Conservation (phyloP, 139 green algal genomes). For the Diplosphaera chodatii region DNA sequence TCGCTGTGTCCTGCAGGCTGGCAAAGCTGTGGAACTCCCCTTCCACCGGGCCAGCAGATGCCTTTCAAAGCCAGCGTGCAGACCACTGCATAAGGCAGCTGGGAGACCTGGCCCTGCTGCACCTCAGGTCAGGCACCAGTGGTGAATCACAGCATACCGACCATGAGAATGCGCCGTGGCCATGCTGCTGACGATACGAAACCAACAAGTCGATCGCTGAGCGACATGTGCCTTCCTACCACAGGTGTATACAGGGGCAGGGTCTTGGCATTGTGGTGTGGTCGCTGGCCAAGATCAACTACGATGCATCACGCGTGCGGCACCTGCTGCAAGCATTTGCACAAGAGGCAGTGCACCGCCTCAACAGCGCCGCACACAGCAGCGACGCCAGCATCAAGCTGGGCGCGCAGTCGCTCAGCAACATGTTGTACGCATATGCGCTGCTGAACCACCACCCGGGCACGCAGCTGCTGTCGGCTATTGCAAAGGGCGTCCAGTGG, state of each 20-base stretch:
- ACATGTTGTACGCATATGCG: conserved; percentile 37
- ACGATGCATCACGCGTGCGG: neutral
- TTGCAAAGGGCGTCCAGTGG: conserved; percentile 4
- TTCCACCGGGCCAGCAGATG: too few relatives aligned
- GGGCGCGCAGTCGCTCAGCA: conserved; percentile 38
- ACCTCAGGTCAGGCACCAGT: neutral
- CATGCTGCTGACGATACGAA: too few relatives aligned
- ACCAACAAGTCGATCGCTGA: too few relatives aligned
- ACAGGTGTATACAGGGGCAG: conserved; percentile 5
- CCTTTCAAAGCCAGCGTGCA: neutral
- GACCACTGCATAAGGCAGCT: neutral
- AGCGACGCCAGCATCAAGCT: conserved; percentile 10
- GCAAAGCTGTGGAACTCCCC: neutral
- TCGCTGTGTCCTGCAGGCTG: neutral
- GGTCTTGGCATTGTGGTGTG: conserved; percentile 16
- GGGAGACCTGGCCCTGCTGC: neutral
- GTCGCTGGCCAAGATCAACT: conserved; percentile 10
- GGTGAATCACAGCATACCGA: too few relatives aligned
- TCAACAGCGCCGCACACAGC: neutral
- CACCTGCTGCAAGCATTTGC: conserved; percentile 10
- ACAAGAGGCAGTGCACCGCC: conserved; percentile 11
- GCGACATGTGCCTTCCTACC: neutral
- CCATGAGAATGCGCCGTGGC: too few relatives aligned
- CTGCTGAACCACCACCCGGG: conserved; percentile 19
- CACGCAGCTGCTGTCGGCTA: neutral